Percentiles rank a stretch among this genome's conserved stretches.
phyloP scores from a whole-genome alignment of 257 asterid species.

The Nicotiana benthamiana region DNA sequence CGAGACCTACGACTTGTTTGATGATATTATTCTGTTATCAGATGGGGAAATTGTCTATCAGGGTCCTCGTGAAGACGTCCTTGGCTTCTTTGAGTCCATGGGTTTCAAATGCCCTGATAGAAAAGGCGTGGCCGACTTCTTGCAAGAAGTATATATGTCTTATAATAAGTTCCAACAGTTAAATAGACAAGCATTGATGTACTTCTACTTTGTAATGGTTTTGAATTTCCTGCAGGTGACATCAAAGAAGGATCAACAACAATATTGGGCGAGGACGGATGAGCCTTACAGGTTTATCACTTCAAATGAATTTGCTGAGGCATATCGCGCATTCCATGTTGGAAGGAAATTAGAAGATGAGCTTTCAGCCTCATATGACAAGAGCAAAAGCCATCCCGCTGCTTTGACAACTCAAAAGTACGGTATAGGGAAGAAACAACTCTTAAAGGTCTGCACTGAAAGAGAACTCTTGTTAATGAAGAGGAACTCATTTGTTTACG shows the following conservation, averaged over 20 bases:
- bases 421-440: conserved; percentile 42
- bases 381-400: conserved; percentile 56
- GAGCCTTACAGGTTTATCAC: conserved; percentile 43
- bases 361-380: conserved; percentile 42
- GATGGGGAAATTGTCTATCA: conserved; percentile 52
- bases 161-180: neutral
- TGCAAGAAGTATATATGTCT: conserved; percentile 54
- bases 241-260: conserved; percentile 62
- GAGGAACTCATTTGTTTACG: conserved; percentile 46
- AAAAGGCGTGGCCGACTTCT: conserved; percentile 64
- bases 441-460: conserved; percentile 47
- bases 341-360: conserved; percentile 36
- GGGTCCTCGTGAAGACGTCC: conserved; percentile 47
- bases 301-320: conserved; percentile 14
- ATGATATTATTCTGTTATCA: conserved; percentile 49
- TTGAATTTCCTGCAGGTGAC: conserved; percentile 36
- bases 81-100: conserved; percentile 47
- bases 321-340: conserved; percentile 32
- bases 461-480: conserved; percentile 55
- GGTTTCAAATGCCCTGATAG: conserved; percentile 58
- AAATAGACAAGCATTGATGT: neutral
- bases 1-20: conserved; percentile 53
- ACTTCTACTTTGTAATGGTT: neutral
- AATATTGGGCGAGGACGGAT: conserved; percentile 46
- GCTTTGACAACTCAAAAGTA: conserved; percentile 43